phyloP scores from a whole-genome alignment of 805 yeast species.

The Candida hispaniensis region DNA sequence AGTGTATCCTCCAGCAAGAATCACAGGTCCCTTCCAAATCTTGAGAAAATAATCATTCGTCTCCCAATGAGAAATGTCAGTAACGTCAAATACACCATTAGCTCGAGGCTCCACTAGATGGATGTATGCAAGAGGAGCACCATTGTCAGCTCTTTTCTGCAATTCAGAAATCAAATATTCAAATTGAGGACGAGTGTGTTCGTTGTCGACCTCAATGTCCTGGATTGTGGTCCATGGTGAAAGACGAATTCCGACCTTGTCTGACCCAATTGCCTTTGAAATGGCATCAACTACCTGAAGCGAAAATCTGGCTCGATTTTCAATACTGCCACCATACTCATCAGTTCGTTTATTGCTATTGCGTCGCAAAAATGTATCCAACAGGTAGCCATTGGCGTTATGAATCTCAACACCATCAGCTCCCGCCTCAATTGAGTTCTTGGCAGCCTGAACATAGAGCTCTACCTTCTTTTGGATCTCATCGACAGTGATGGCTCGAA shows the following conservation, averaged over 20 bases:
- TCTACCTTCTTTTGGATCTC: constrained; percentile 37
- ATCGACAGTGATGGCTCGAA: constrained; percentile 32
- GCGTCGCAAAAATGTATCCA: constrained; percentile 38
- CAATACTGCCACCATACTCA: constrained; percentile 51
- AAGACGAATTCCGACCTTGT: constrained; percentile 37
- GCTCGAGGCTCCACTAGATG: constrained; percentile 33
- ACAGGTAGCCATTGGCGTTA: constrained; percentile 51
- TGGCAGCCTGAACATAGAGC: constrained; percentile 43
- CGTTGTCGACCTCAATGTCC: constrained; percentile 16
- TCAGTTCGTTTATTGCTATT: constrained; percentile 44
- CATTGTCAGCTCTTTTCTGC: constrained; percentile 30
- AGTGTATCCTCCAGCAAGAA: constrained; percentile 33
- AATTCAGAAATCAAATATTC: constrained; percentile 35
- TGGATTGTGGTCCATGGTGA: constrained; percentile 22
- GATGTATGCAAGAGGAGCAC: constrained; percentile 32
- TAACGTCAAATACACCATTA: constrained; percentile 23
- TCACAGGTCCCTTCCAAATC: constrained; percentile 38
- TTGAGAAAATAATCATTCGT: constrained; percentile 23
- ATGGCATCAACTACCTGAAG: constrained; percentile 44
- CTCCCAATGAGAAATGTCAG: constrained; percentile 4
- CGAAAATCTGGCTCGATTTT: constrained; percentile 42
- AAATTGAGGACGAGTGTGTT: constrained; percentile 22
- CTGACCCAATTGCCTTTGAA: constrained; percentile 36
- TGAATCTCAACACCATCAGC: constrained; percentile 59
- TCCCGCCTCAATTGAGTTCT: constrained; percentile 41